Conservation (phyloP, 768 basidiomycete species). For the Podaxis sp. region DNA sequence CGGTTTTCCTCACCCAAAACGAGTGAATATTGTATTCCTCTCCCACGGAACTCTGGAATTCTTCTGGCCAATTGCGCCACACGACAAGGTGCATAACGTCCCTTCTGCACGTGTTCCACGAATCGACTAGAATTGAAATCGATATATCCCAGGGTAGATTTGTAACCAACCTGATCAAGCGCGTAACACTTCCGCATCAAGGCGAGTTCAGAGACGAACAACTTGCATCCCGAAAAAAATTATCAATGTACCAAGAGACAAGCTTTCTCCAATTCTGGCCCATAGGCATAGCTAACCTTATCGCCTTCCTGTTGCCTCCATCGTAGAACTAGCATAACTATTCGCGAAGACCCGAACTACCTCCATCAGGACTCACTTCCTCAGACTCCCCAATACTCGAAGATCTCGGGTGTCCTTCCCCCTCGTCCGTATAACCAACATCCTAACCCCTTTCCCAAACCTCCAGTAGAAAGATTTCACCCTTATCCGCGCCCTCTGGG, state of each 20-base stretch:
- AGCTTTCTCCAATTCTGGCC: background rate
- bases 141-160: background rate
- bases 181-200: constrained; percentile 4
- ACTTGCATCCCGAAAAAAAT: constrained; percentile 13
- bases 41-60: constrained; percentile 28
- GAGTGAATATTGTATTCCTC: constrained; percentile 26
- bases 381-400: background rate
- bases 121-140: background rate
- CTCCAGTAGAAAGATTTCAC: constrained; percentile 1
- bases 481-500: background rate
- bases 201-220: constrained; percentile 3
- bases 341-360: constrained; percentile 10
- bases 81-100: constrained; percentile 17
- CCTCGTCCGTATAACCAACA: background rate
- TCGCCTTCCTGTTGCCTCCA: background rate
- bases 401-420: too few species aligned
- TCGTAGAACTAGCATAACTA: constrained; percentile 12
- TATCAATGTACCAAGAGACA: constrained; percentile 26
- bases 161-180: constrained; percentile 3
- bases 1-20: constrained; percentile 37
- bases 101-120: background rate
- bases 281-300: constrained; percentile 3
- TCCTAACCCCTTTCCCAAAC: background rate
- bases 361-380: background rate
- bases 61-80: constrained; percentile 19